Evolutionary conservation across 176 grass and related monocot genomes (phyloP), one percentile per base, ranked within the genome.

Genomic region (Eleusine indica): DNA sequence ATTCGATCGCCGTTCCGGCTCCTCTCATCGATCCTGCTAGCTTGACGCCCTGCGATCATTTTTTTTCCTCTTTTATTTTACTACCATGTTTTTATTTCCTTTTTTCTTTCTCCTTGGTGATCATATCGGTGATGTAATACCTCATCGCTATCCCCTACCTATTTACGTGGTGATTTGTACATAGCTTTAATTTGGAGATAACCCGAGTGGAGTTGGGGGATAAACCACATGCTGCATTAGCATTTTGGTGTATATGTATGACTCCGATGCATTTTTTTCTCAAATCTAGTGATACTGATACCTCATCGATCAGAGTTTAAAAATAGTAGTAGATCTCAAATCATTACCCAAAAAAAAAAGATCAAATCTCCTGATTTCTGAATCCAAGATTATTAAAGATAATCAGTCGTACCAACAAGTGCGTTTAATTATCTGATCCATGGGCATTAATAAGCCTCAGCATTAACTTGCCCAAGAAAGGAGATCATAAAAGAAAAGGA

Each of bases 151-250:
- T 11, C 5, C 18, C 14, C 15, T 28, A 46, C 44, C 9, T 64
- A 56, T 56, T 44, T 82, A 58, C 56, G 18, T 58, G 68, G 76
- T 80, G 75, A 80, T 91, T 39, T 87, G 89, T 87, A 87, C 80
- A 91, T 84, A 91, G 63, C 21, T 32, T 30, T 14, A 17, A 37
- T 17, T 38, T 68, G 43, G 41, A 64, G 84, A 84, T 71, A 90
- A 70, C 63, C 79, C 19, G 65, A 83, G 53, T 21, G 62, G 13
- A 79, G 43, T 63, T 83, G 18, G 4, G 18, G 1, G n/a, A 13
- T 37, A 60, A 67, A 82, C 25, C 46, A 63, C 9, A 67, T 51
- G 41, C 8, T 66, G 81, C 69, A 67, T 46, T 67, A 13, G 30
- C 61, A n/a, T 86, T 53, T 7, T 67, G 65, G 10, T 86, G 14